Evolutionary conservation across 2,329 filamentous ascomycete species (phyloP), one percentile per base, ranked within the genome.

Genomic region (Fusarium dimerum): DNA sequence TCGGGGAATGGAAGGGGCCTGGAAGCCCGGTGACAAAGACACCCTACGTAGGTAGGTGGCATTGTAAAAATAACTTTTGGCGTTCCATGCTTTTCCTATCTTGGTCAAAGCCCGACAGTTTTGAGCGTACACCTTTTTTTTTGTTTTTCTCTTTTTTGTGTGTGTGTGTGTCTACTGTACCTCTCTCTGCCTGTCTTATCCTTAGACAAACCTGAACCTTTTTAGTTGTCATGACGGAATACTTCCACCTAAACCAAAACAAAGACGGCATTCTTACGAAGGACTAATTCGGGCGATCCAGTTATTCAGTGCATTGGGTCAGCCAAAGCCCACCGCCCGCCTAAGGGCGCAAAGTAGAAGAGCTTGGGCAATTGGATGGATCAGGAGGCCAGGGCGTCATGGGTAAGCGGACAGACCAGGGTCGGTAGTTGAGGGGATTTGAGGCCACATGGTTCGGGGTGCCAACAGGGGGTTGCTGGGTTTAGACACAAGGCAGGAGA

Each of bases 31-130:
- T 59, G 56, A 63, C 63, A 64, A 62, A 64, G 59, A 60, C 13
- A 36, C 42, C 53, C 51, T 54, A 56, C 52, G 61, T 62, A 52
- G 56, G 52, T 49, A 52, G 10, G 32, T 36, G 11, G 9, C 32
- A 36, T 36, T 51, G 55, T 68, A 68, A 68, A 68, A 68, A 68
- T 68, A 68, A 66, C 66, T 61, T 61, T 61, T 26, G 45, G 45
- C 32, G 61, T 56, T 26, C 63, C 61, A 60, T 63, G 63, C 63
- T 60, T 45, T 42, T 47, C 34, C 48, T 29, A 16, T 40, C 8
- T 40, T 40, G n/a, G 39, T 40, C 17, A 20, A 10, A 16, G 9
- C 17, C 39, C 9, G 39, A 17, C 17, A 17, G 39, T 26, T 26
- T 26, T 26, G 7, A 26, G 39, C 39, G 6, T 15, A 16, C 39